A percentile compares a stretch with the other conserved stretches of the same genome.
phyloP scores from a whole-genome alignment of 1,139 yeast species.

The Lodderomyces orthopsilosis region DNA sequence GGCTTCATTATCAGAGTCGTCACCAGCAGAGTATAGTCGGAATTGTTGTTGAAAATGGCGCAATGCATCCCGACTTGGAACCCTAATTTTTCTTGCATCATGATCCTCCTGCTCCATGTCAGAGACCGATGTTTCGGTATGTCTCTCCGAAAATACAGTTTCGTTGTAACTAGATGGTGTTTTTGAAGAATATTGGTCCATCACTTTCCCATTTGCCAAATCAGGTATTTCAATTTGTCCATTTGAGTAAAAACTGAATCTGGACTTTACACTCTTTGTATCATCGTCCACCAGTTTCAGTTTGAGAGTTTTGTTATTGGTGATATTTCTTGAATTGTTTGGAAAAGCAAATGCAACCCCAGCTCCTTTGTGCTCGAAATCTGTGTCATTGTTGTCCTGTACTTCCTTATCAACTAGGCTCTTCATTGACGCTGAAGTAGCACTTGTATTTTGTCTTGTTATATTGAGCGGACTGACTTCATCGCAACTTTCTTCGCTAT shows the following conservation, averaged over 20 bases:
- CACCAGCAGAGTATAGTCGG: slow-evolving; percentile 18
- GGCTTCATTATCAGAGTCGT: slow-evolving; percentile 27
- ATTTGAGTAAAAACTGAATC: slow-evolving; percentile 25
- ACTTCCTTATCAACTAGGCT: background rate
- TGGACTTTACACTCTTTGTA: slow-evolving; percentile 18
- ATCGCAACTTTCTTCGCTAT: slow-evolving; percentile 6
- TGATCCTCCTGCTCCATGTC: slow-evolving; percentile 22
- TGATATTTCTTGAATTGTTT: slow-evolving; percentile 30
- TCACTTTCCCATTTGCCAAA: slow-evolving; percentile 23
- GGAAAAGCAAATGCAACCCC: slow-evolving; percentile 35
- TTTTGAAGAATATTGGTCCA: slow-evolving; percentile 22
- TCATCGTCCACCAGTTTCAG: slow-evolving; percentile 6
- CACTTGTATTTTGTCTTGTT: slow-evolving; percentile 3
- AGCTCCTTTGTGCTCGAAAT: background rate
- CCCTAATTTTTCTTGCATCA: slow-evolving; percentile 26
- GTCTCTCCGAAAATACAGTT: slow-evolving; percentile 29
- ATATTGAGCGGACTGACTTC: slow-evolving; percentile 13
- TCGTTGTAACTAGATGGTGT: slow-evolving; percentile 26
- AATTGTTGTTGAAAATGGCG: slow-evolving; percentile 28
- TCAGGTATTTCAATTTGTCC: slow-evolving; percentile 50
- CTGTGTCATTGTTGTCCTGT: background rate
- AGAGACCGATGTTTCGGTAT: slow-evolving; percentile 20
- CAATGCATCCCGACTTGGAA: slow-evolving; percentile 34
- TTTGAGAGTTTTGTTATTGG: slow-evolving; percentile 28
- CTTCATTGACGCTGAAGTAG: background rate